Base-by-base conservation (phyloP, 2,329 filamentous ascomycete genomes). In the Fusarium sp. region DNA sequence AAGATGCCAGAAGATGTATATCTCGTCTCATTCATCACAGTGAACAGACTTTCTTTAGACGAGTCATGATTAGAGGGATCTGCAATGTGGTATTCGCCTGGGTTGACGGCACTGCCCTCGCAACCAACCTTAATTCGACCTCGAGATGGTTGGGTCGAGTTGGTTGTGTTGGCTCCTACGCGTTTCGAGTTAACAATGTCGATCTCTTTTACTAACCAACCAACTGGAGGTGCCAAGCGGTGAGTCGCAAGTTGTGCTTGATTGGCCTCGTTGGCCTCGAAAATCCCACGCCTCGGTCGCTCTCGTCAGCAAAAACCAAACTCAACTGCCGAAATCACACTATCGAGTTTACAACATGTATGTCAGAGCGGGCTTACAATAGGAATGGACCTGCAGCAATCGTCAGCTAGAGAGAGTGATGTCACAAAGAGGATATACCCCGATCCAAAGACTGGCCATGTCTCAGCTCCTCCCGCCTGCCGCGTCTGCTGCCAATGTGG, bases 391-490 rank as follows among this genome's bases (percentile, higher is more conserved):
- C 42, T 46, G 4, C 42, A 46, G 42, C 42, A 25, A 44, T 23
- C 13, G 20, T 46, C 42, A 46, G 42, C 20, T 20, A 23, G 20
- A 27, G 20, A 25, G 1, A 46, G 42, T 46, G 40, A 46, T 46
- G 40, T 46, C 40, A 46, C 40, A n/a, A 25, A 25, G 18, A 44
- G 16, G 13, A 42, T 42, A 42, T 42, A 42, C 5, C 40, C 40
- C 40, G 20, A 25, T 46, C 20, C 20, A n/a, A 25, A 46, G 20
- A 46, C 20, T 4, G 20, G 7, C 20, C 40, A 25, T 46, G 20
- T 25, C 40, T 59, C 56, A 64, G 65, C 61, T 73, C 59, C 59
- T 58, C 44, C 58, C 44, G 64, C 31, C 40, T 34, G 33, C 70
- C 60, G 64, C 23, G 36, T 61, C 51, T 57, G 56, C 44, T 14